Evolutionary conservation across 2,329 filamentous ascomycete species (phyloP), one percentile per base, ranked within the genome.

Genomic region (Raffaelea arxii): DNA sequence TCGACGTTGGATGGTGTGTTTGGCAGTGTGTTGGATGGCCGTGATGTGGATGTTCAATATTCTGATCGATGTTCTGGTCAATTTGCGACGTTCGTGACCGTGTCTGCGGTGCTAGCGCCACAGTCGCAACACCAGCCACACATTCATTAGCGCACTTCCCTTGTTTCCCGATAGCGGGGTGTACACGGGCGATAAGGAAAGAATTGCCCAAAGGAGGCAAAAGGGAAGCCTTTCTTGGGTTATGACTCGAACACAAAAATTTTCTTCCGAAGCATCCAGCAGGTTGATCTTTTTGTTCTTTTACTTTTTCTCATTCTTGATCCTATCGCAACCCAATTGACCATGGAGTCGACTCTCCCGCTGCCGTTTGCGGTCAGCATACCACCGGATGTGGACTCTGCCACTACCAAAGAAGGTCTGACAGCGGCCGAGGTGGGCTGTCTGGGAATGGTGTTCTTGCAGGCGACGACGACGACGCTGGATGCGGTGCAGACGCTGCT

Each of bases 331-430:
- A 7, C 7, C 32, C 32, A 36, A 36, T 18, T n/a, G 16, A 50
- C 51, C n/a, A 83, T 83, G 79, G 80, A 83, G 62, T 78, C 78
- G 25, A 79, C 74, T 49, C 68, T 82, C 21, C 77, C 79, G 10
- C 65, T 83, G 44, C 80, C 79, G 22, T 82, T 83, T 58, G 66
- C 83, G 49, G 71, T 82, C 50, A 67, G 72, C 52, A 66, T 75
- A 43, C 69, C 71, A 2, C 68, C 70, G 23, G 68, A 66, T 38
- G 64, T 76, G 52, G 63, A 65, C 46, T 56, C 56, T 46, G 38
- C 51, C 10, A 62, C 56, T 46, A 38, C 51, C 10, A 62, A 65
- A 43, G 68, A 74, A 46, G 78, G 78, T 47, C 67, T 83, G 49
- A 75, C 61, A 27, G 67, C 65, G 49, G 71, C 74, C 44, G 76